These are phyloP conservation scores for Cryptosporidium sp. DNA, from an alignment of 169 alveolate species.

Conservation along the genomic window DNA sequence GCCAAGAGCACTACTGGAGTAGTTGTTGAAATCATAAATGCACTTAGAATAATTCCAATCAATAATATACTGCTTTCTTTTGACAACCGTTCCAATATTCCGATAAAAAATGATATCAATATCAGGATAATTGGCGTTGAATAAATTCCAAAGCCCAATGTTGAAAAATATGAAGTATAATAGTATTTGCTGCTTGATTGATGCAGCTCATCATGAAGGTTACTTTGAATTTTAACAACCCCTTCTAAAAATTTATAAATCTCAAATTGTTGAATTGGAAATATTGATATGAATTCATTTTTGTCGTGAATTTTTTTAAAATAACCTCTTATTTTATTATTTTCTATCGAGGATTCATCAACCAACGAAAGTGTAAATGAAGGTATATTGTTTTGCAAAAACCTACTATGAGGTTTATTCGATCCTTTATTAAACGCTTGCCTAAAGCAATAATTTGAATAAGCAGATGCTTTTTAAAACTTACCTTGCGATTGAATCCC, in stretches of 20 bases:
- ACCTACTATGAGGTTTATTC: constrained; percentile 37
- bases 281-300: constrained; percentile 37
- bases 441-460: not conserved
- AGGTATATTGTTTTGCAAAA: constrained; percentile 24
- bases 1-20: not conserved
- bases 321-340: not conserved
- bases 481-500: constrained; percentile 71
- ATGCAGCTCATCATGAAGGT: constrained; percentile 60
- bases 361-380: constrained; percentile 40
- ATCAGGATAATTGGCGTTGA: constrained; percentile 3
- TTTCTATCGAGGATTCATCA: constrained; percentile 1
- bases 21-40: not conserved
- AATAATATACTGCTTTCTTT: not conserved
- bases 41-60: not conserved
- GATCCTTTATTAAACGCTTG: constrained; percentile 63
- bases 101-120: not conserved
- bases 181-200: constrained; percentile 29
- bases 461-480: not conserved
- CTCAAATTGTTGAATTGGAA: constrained; percentile 23
- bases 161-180: constrained; percentile 50
- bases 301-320: not conserved
- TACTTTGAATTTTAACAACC: constrained; percentile 54
- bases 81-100: not conserved
- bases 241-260: constrained; percentile 46
- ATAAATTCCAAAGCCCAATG: constrained; percentile 10